These are phyloP conservation scores for Heracleum sosnowskyi DNA, from an alignment of 129 eudicot species.

Conservation along the genomic window DNA sequence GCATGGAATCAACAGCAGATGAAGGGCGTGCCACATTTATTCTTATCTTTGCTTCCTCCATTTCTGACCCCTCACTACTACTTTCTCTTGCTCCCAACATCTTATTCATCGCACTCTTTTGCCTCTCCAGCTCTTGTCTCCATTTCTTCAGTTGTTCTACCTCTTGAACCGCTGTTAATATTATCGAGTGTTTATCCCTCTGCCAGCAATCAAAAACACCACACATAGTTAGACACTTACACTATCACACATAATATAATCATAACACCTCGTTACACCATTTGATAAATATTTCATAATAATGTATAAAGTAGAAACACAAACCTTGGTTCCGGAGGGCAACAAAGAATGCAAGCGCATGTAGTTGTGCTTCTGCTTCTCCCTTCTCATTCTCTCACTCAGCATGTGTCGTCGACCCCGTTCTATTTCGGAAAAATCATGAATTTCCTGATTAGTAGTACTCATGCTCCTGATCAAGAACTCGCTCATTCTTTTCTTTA, in stretches of 20 bases:
- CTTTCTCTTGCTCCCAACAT: slow-evolving; percentile 3
- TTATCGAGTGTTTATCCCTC: slow-evolving; percentile 28
- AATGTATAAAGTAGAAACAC: neutral
- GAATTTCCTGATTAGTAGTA: neutral
- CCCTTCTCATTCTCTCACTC: slow-evolving; percentile 35
- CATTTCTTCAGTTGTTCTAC: slow-evolving; percentile 15
- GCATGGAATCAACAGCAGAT: slow-evolving; percentile 27
- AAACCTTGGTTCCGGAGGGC: slow-evolving; percentile 36
- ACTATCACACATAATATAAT: too few relatives aligned
- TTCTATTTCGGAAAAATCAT: slow-evolving; percentile 11
- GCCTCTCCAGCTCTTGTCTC: slow-evolving; percentile 17
- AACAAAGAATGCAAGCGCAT: slow-evolving; percentile 23
- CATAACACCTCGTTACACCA: neutral
- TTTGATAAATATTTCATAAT: neutral
- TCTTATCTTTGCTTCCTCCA: slow-evolving; percentile 18
- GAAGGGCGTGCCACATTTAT: slow-evolving; percentile 24
- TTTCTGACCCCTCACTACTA: neutral
- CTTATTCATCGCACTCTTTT: slow-evolving; percentile 12
- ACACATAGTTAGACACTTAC: neutral
- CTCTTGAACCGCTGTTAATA: slow-evolving; percentile 16
- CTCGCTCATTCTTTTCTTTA: slow-evolving; percentile 28
- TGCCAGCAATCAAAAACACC: neutral
- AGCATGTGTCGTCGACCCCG: slow-evolving; percentile 26
- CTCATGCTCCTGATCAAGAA: slow-evolving; percentile 20
- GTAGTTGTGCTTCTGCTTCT: slow-evolving; percentile 31